These are phyloP conservation scores for Daldinia decipiens DNA, from an alignment of 495 filamentous ascomycete genomes.

Conservation along the genomic window DNA sequence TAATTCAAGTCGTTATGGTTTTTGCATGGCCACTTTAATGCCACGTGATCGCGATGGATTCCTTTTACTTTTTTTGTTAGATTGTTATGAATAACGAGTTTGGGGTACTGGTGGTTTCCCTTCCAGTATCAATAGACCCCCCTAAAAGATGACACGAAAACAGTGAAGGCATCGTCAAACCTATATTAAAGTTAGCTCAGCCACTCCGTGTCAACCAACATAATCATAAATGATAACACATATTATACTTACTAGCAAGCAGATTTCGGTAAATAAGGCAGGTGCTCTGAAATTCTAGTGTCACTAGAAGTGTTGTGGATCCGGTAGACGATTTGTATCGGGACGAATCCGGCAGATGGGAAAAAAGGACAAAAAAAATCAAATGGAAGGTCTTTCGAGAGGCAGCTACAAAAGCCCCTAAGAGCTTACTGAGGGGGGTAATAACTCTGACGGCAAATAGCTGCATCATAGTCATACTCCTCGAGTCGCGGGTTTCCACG, in stretches of 20 bases:
- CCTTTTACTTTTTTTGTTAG: conserved; percentile 14
- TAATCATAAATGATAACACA: neutral
- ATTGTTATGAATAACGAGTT: neutral
- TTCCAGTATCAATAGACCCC: neutral
- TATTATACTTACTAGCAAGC: conserved; percentile 7
- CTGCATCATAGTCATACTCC: conserved; percentile 62
- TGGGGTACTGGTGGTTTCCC: neutral
- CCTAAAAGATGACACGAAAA: conserved; percentile 3
- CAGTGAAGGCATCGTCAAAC: conserved; percentile 10
- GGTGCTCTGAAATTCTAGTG: neutral
- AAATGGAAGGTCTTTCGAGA: neutral
- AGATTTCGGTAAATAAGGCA: conserved; percentile 6
- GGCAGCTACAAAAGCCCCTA: neutral
- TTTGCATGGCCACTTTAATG: conserved; percentile 10
- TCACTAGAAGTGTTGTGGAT: conserved; percentile 12
- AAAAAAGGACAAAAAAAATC: neutral
- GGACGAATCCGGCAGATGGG: neutral
- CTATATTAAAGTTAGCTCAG: conserved; percentile 8
- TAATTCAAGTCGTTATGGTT: conserved; percentile 17
- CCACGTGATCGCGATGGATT: conserved; percentile 26
- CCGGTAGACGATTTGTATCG: neutral
- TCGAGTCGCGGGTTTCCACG: conserved; percentile 74
- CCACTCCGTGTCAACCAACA: too few species aligned
- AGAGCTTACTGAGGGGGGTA: conserved; percentile 42
- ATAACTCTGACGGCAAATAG: conserved; percentile 48